Percentiles rank a stretch among this genome's conserved stretches.
Conservation (phyloP, 2,329 filamentous ascomycete genomes). For the Xylariaceae sp. region DNA sequence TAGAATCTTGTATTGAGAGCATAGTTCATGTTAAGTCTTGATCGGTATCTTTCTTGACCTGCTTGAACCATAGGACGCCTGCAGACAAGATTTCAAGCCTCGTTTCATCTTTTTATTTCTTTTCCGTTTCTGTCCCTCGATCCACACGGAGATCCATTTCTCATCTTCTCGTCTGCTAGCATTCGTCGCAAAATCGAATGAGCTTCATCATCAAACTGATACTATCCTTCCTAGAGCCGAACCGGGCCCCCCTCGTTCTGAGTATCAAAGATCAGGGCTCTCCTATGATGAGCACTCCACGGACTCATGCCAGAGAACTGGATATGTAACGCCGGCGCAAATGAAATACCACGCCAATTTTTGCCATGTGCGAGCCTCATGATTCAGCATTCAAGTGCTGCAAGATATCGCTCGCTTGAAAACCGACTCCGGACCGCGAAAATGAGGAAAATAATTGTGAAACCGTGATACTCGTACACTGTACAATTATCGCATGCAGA, state of each 20-base stretch:
- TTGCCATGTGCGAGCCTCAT: slow-evolving; percentile 22
- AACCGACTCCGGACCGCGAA: slow-evolving; percentile 24
- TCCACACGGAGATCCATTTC: slow-evolving; percentile 1
- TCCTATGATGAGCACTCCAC: slow-evolving; percentile 13
- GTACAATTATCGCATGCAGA: slow-evolving; percentile 10
- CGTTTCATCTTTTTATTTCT: background rate
- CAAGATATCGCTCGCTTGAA: slow-evolving; percentile 25
- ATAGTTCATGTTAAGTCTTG: slow-evolving; percentile 1
- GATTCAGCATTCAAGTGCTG: slow-evolving; percentile 20
- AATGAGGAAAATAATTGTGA: slow-evolving; percentile 22
- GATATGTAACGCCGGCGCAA: slow-evolving; percentile 24
- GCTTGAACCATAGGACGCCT: background rate
- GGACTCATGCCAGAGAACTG: slow-evolving; percentile 26
- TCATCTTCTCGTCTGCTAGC: background rate
- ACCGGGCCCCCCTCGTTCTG: slow-evolving; percentile 6
- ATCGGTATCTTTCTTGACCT: background rate
- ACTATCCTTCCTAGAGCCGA: slow-evolving; percentile 11
- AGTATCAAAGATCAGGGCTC: slow-evolving; percentile 12
- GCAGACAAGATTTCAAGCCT: slow-evolving; percentile 9
- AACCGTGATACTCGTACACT: slow-evolving; percentile 28
- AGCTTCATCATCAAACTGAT: slow-evolving; percentile 1
- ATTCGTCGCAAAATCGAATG: background rate
- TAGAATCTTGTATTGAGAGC: slow-evolving; percentile 10
- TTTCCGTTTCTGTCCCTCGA: background rate
- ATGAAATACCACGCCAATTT: slow-evolving; percentile 27